Conservation (phyloP, 768 basidiomycete species). For the Phaeotremella skinneri region DNA sequence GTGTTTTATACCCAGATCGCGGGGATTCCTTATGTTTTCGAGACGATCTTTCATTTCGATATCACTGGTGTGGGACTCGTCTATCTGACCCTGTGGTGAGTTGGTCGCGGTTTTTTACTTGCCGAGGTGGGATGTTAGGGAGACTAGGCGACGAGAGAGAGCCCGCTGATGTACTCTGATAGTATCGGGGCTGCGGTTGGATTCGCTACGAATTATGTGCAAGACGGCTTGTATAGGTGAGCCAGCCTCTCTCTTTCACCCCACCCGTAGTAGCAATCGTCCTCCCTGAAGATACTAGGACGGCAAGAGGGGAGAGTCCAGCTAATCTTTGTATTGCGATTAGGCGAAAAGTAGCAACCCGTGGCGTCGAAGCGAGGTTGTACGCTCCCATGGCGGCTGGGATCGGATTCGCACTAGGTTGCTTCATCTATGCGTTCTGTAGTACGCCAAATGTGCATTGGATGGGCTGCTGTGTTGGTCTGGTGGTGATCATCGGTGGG, state of each 20-base stretch:
- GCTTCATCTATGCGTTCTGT: conserved; percentile 70
- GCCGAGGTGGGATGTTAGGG: too few relatives aligned
- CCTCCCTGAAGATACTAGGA: background rate
- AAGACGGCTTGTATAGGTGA: conserved; percentile 44
- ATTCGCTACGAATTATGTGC: conserved; percentile 36
- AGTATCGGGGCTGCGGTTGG: conserved; percentile 39
- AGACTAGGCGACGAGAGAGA: background rate
- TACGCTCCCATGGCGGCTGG: conserved; percentile 47
- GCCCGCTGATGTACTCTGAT: background rate
- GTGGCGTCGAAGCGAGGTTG: conserved; percentile 49
- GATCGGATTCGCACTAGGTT: conserved; percentile 42
- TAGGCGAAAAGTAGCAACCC: conserved; percentile 31
- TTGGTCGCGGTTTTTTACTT: background rate
- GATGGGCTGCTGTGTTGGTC: conserved; percentile 62
- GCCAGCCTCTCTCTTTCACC: too few relatives aligned
- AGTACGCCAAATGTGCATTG: conserved; percentile 60
- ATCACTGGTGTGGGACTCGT: conserved; percentile 62
- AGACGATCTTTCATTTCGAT: conserved; percentile 61
- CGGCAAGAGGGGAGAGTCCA: background rate
- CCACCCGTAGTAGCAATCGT: too few relatives aligned
- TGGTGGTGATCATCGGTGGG: conserved; percentile 56
- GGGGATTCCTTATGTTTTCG: conserved; percentile 58
- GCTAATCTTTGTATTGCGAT: background rate
- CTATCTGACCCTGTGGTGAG: conserved; percentile 59
- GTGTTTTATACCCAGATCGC: conserved; percentile 66